Evolutionary conservation across 2,329 filamentous ascomycete species (phyloP).

Genomic region (Fusarium tjaetaba): DNA sequence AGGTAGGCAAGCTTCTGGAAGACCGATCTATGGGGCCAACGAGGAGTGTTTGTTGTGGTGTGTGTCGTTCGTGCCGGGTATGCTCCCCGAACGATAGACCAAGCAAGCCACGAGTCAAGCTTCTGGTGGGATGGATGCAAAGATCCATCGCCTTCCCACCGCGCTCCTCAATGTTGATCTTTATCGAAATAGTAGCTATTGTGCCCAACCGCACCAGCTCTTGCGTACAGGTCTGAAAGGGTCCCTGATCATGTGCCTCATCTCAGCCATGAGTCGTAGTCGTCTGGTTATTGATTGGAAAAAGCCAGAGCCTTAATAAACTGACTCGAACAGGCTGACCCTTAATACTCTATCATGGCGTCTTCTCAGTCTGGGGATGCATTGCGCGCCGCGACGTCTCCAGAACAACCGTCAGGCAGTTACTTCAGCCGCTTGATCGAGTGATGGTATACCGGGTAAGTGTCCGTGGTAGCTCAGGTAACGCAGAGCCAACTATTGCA

Average conservation of each 20-base stretch:
- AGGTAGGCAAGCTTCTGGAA: constrained; percentile 44
- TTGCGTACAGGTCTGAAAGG: background rate
- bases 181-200: constrained; percentile 28
- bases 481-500: background rate
- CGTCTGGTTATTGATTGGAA: background rate
- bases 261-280: constrained; percentile 28
- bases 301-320: constrained; percentile 15
- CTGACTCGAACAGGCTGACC: constrained; percentile 18
- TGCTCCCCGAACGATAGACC: constrained; percentile 31
- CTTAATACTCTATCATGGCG: constrained; percentile 7
- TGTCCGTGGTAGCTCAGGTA: background rate
- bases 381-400: constrained; percentile 28
- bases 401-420: constrained; percentile 23
- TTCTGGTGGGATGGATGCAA: constrained; percentile 9
- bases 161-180: constrained; percentile 30
- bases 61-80: constrained; percentile 35
- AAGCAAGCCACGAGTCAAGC: constrained; percentile 37
- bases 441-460: background rate
- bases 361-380: constrained; percentile 36
- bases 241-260: constrained; percentile 15
- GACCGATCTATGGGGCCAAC: constrained; percentile 34
- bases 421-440: background rate
- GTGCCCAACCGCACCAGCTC: constrained; percentile 21
- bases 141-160: constrained; percentile 23
- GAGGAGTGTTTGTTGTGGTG: constrained; percentile 23